Conservation (phyloP, 108 stramenopile species). For the Schizochytrium sp. region DNA sequence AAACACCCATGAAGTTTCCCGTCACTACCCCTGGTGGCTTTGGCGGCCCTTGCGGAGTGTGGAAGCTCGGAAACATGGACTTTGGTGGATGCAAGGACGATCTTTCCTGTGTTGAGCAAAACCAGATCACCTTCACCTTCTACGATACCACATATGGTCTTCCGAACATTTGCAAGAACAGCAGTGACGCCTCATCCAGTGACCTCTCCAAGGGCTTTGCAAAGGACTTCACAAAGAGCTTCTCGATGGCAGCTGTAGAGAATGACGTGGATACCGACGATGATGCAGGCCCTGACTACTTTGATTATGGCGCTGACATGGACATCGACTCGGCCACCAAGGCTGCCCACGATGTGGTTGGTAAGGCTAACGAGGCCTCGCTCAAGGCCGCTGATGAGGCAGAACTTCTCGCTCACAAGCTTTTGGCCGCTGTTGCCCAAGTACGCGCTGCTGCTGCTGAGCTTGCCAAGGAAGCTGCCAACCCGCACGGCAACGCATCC, state of each 20-base stretch:
- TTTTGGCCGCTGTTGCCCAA: slow-evolving; percentile 11
- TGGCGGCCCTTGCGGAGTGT: slow-evolving; percentile 8
- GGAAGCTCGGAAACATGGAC: slow-evolving; percentile 33
- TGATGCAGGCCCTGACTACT: background rate
- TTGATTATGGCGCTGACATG: background rate
- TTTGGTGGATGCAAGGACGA: slow-evolving; percentile 52
- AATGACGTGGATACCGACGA: background rate
- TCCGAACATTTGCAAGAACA: slow-evolving; percentile 29
- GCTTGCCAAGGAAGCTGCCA: slow-evolving; percentile 21
- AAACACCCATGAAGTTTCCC: background rate
- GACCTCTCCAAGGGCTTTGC: too few relatives aligned
- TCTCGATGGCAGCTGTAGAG: background rate
- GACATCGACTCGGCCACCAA: background rate
- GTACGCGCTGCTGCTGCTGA: slow-evolving; percentile 8
- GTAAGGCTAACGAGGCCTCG: background rate
- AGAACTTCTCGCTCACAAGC: slow-evolving; percentile 39
- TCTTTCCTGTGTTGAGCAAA: slow-evolving; percentile 7
- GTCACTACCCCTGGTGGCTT: slow-evolving; percentile 14
- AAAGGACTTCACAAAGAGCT: background rate
- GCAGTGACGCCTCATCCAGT: background rate
- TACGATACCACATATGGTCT: slow-evolving; percentile 19
- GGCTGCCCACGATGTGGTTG: slow-evolving; percentile 13
- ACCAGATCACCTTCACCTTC: slow-evolving; percentile 40
- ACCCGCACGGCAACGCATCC: background rate
- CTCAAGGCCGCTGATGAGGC: slow-evolving; percentile 57